Evolutionary conservation across 179 eudicot genomes (phyloP), one percentile per base, ranked within the genome.

Genomic region (Pouteria campechiana): DNA sequence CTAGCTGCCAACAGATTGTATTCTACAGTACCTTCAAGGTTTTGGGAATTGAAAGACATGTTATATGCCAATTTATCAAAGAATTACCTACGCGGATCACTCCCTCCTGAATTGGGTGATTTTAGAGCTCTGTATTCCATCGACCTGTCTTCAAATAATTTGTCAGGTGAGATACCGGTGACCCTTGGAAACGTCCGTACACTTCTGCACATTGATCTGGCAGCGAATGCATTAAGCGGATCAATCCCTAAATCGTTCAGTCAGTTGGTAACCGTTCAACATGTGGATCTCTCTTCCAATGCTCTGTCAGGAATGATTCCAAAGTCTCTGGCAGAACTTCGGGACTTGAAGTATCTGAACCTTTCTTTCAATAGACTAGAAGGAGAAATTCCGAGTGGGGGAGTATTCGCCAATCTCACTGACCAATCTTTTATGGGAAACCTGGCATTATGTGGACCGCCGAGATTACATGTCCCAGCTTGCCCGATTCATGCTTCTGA

Each of bases 271-370:
- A 68, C 61, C 12, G 37, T 70, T 35, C 55, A 44, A 57, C 49
- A 32, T 41, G 65, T 70, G 18, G 76, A 70, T 25, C 59, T 70
- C 7, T 70, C 72, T 23, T 52, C 55, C 3, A 70, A 70, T 31
- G 37, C 46, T 17, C 68, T 70, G 1, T 70, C 69, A 1, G 72
- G 76, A 19, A 25, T 59, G 6, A 48, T 70, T 9, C 72, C 76
- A 11, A 4, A 3, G 16, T 44, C 10, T 9, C 28, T 70, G 1
- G 27, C 49, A 41, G 28, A 16, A 5, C 57, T 65, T 11, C 4
- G 1, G 7, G 21, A 17, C 21, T 61, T 65, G 3, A 54, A 41
- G 15, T 16, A 18, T 2, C 32, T 70, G 20, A 66, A 70, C 44
- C 52, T 70, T 11, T 70, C 72, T 32, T 65, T 52, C 51, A 70